Conservation (phyloP, 345 rosid species). For the Anacardium occidentale region DNA sequence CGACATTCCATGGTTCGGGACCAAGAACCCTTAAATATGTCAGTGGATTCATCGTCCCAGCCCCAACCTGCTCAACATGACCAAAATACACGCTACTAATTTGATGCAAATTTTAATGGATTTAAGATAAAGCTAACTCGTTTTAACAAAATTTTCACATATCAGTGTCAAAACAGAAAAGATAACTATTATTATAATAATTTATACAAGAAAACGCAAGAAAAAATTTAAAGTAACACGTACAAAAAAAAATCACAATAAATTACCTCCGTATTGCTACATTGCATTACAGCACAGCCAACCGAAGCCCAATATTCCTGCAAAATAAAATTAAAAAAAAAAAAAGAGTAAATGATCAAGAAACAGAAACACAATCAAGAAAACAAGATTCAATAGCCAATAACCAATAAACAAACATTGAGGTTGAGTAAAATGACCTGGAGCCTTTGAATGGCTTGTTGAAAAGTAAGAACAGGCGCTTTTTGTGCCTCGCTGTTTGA, state of each 20-base stretch:
- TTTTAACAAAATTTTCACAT: not conserved
- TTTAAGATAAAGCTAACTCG: not conserved
- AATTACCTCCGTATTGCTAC: conserved; percentile 92
- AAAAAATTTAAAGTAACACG: not conserved
- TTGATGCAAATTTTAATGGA: not conserved
- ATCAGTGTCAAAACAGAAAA: not conserved
- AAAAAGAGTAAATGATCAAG: not conserved
- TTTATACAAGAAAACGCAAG: not conserved
- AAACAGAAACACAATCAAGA: not conserved
- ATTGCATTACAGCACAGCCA: conserved; percentile 96
- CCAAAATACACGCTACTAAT: conserved; percentile 4
- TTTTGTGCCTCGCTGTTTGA: conserved; percentile 26
- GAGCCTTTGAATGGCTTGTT: conserved; percentile 92
- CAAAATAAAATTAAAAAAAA: conserved; percentile 10
- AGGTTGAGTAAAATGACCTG: conserved; percentile 39
- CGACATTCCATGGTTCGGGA: conserved; percentile 98
- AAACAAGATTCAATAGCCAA: not conserved
- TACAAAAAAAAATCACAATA: conserved; percentile 3
- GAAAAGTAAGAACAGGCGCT: conserved; percentile 61
- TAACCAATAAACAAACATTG: not conserved
- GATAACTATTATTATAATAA: not conserved
- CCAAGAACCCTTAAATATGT: conserved; percentile 94
- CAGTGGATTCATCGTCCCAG: conserved; percentile 97
- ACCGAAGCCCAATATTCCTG: conserved; percentile 98
- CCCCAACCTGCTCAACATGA: conserved; percentile 66